A percentile compares a stretch with the other conserved stretches of the same genome.
Conservation (phyloP, 148 eudicot species). For the Rhododendron mucronatum region DNA sequence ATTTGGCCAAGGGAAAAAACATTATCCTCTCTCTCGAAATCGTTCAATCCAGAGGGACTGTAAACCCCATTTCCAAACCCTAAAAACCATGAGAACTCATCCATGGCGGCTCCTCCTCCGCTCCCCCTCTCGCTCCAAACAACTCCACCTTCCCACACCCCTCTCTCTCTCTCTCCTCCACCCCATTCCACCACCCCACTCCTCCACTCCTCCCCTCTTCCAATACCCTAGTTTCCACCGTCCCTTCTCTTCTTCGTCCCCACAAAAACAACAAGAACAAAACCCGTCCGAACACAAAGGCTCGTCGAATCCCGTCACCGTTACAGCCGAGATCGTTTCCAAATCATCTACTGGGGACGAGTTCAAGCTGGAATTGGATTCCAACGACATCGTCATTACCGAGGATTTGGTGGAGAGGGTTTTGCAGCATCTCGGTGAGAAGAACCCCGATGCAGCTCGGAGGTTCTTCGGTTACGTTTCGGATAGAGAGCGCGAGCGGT, state of each 20-base stretch:
- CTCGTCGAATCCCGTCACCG: slow-evolving; percentile 12
- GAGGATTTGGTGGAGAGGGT: too few species aligned
- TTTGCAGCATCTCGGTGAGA: too few species aligned
- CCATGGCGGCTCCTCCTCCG: slow-evolving; percentile 61
- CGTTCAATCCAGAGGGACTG: too few species aligned
- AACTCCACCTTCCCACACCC: slow-evolving; percentile 21
- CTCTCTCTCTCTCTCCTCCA: slow-evolving; percentile 4
- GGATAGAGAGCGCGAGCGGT: slow-evolving; percentile 26
- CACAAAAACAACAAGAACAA: slow-evolving; percentile 8
- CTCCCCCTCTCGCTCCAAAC: slow-evolving; percentile 18
- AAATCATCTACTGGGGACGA: slow-evolving; percentile 31
- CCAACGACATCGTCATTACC: slow-evolving; percentile 39
- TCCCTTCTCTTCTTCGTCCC: slow-evolving; percentile 35
- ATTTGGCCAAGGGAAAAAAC: too few species aligned
- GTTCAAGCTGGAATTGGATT: slow-evolving; percentile 42
- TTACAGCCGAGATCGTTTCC: slow-evolving; percentile 36
- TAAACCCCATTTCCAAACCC: neutral
- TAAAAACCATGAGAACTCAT: slow-evolving; percentile 57
- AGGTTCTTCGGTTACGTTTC: slow-evolving; percentile 59
- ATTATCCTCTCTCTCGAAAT: too few species aligned
- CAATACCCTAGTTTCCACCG: neutral
- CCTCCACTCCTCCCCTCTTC: slow-evolving; percentile 10
- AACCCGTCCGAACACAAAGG: slow-evolving; percentile 17
- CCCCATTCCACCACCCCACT: slow-evolving; percentile 18
- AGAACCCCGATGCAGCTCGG: slow-evolving; percentile 27